phyloP scores from a whole-genome alignment of 2,329 filamentous ascomycete genomes.

The Aspergillus pseudoglaucus region DNA sequence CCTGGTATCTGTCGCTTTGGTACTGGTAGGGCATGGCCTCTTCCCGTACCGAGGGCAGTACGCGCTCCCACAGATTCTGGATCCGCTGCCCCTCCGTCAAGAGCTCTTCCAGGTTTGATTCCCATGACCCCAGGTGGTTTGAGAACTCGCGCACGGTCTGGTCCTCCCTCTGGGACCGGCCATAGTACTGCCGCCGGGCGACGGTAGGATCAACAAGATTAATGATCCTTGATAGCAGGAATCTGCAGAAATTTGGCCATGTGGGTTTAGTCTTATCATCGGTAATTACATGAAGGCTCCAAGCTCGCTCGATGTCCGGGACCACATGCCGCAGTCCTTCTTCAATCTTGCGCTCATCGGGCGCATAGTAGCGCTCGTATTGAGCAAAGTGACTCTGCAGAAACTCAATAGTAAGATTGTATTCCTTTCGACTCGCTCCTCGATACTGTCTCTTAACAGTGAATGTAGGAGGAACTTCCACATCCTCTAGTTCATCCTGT shows the following conservation, averaged over 20 bases:
- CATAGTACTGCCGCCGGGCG: background rate
- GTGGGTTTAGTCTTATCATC: background rate
- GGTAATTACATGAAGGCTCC: background rate
- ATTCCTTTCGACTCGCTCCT: background rate
- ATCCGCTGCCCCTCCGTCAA: background rate
- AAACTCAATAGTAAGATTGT: background rate
- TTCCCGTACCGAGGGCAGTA: background rate
- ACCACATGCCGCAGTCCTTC: background rate
- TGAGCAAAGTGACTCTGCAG: background rate
- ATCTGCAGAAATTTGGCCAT: background rate
- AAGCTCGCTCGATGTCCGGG: background rate
- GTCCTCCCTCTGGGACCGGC: background rate
- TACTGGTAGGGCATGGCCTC: background rate
- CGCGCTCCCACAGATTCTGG: background rate
- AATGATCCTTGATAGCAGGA: background rate
- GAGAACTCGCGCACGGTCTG: background rate
- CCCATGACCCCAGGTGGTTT: background rate
- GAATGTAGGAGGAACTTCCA: background rate
- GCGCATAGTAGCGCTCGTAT: background rate
- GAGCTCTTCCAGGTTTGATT: background rate
- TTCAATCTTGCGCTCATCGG: background rate
- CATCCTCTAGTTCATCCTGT: background rate
- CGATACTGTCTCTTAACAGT: background rate
- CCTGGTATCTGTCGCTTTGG: background rate
- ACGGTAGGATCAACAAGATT: background rate